Evolutionary conservation across 1,139 yeast species (phyloP), one percentile per base, ranked within the genome.

Genomic region (Suhomyces terraborum): DNA sequence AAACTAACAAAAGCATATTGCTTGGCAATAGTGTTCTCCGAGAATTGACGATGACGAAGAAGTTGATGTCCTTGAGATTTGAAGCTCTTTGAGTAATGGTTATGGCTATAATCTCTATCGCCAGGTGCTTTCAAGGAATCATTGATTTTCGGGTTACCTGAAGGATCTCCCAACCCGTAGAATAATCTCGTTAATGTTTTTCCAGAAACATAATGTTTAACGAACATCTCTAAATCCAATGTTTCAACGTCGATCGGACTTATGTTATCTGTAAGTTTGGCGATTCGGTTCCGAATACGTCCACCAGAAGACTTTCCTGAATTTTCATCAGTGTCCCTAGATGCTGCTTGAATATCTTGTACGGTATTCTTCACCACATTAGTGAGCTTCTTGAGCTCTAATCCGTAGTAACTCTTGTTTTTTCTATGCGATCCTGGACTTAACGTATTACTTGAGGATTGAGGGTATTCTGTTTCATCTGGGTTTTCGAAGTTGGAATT

Each of bases 321-420:
- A 14, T 50, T 42, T 17, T 61, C 66, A 27, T 62, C 66, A 21
- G 56, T 62, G 31, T 58, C 62, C 31, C 61, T 59, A 5, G 62
- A 61, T 5, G 66, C 63, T 40, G 56, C 62, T 30, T 36, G 41
- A 19, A 71, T 66, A 54, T 87, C 95, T 54, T 84, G 88, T 35
- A 87, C 88, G 0, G 91, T 84, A 20, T 77, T 77, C 51, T 84
- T 86, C 31, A 87, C 88, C 20, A 73, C 86, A 53, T 77, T 80
- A 28, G 82, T 80, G 41, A 84, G 64, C 38, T 83, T 84, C 46
- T 82, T 77, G 38, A 84, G 66, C 54, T 84, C 77, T 45, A 67
- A 66, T 21, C 75, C 64, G 42, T 72, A 72, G 40, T 63, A 58
- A 42, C 58, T 58, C 45, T 54, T 65, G 45, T 57, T 62, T 42